A percentile compares a stretch with the other conserved stretches of the same genome.
Conservation (phyloP, 2,329 filamentous ascomycete genomes). For the Coniochaeta pulveracea region DNA sequence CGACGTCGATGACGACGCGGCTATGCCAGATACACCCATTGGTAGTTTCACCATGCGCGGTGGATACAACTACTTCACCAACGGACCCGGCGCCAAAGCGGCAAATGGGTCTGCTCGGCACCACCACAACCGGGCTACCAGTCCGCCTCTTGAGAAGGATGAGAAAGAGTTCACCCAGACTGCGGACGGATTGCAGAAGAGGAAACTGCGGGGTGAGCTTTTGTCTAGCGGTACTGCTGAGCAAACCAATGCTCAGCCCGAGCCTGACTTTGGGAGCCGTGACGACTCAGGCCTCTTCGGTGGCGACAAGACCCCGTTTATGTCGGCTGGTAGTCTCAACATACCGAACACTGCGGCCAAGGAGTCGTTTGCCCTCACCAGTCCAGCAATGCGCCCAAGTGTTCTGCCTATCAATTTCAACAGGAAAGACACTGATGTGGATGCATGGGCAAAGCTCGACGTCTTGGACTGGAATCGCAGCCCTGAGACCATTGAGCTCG, state of each 20-base stretch:
- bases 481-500: conserved; percentile 82
- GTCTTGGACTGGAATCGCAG: conserved; percentile 53
- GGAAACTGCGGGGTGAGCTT: conserved; percentile 41
- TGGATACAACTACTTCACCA: conserved; percentile 19
- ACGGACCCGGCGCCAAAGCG: conserved; percentile 20
- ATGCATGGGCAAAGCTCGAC: conserved; percentile 32
- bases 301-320: conserved; percentile 16
- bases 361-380: conserved; percentile 31
- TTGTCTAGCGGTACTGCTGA: conserved; percentile 17
- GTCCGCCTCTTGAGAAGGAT: conserved; percentile 83
- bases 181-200: conserved; percentile 68
- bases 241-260: conserved; percentile 17
- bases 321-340: conserved; percentile 12
- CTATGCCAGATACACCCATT: conserved; percentile 49
- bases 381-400: conserved; percentile 41
- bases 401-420: conserved; percentile 29
- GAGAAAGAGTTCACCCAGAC: conserved; percentile 97
- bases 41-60: conserved; percentile 48
- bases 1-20: conserved; percentile 50
- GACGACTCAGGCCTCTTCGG: conserved; percentile 44
- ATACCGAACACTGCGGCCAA: conserved; percentile 10
- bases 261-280: conserved; percentile 28
- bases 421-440: conserved; percentile 26
- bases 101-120: neutral
- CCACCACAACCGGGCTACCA: conserved; percentile 61